Evolutionary conservation across 164 flowering plant species (phyloP).

Genomic region (Vitis cinerea): DNA sequence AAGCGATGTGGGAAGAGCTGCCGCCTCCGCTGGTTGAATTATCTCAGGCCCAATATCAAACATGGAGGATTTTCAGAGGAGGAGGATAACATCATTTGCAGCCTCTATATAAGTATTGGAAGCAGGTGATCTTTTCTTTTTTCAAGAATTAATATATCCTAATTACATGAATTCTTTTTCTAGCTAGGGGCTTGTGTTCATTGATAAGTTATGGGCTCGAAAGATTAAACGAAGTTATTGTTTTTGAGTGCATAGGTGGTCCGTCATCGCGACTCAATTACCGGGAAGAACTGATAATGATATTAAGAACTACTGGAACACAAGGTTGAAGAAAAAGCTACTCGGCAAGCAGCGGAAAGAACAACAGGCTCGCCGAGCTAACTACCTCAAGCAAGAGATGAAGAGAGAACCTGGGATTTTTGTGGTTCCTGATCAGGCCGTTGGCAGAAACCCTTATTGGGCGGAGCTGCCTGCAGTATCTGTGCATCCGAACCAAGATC

Average conservation of each 20-base stretch:
- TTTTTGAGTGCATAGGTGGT: slow-evolving; percentile 52
- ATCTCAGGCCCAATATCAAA: slow-evolving; percentile 81
- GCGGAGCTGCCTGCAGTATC: slow-evolving; percentile 21
- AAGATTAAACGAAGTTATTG: not conserved
- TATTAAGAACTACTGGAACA: slow-evolving; percentile 91
- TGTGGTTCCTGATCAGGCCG: slow-evolving; percentile 3
- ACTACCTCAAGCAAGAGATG: slow-evolving; percentile 38
- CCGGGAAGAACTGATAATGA: slow-evolving; percentile 89
- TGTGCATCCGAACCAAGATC: slow-evolving; percentile 15
- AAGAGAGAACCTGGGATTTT: slow-evolving; percentile 25
- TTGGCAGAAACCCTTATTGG: slow-evolving; percentile 15
- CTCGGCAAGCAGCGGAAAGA: slow-evolving; percentile 64
- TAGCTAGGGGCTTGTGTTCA: too few relatives aligned
- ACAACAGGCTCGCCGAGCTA: slow-evolving; percentile 36
- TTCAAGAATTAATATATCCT: too few relatives aligned
- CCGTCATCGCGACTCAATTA: slow-evolving; percentile 78
- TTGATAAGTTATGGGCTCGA: too few relatives aligned
- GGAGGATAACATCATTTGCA: slow-evolving; percentile 86
- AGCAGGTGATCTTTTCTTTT: slow-evolving; percentile 52
- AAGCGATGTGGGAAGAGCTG: slow-evolving; percentile 94
- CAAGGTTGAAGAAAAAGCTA: slow-evolving; percentile 82
- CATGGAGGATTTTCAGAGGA: slow-evolving; percentile 90
- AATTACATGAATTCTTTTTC: too few relatives aligned
- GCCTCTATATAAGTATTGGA: slow-evolving; percentile 73
- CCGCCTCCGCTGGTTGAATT: slow-evolving; percentile 83